phyloP scores from a whole-genome alignment of 2,329 filamentous ascomycete genomes.

The Arthrocladium fulminans region DNA sequence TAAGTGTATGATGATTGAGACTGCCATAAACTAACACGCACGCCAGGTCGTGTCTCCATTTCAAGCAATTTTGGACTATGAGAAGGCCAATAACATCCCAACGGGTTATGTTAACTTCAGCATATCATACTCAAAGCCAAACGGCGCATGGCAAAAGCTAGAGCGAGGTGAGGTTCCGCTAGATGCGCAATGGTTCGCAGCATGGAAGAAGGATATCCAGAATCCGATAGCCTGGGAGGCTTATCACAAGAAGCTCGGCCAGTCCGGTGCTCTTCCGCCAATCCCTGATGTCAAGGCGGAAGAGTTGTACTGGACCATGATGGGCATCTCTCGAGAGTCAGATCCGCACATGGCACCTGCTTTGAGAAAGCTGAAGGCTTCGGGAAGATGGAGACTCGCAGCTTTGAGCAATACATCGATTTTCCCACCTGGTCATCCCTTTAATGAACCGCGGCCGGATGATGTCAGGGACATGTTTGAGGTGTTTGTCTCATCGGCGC shows the following conservation, averaged over 20 bases:
- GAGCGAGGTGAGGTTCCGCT: conserved; percentile 75
- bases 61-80: conserved; percentile 87
- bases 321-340: conserved; percentile 58
- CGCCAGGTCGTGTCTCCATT: conserved; percentile 84
- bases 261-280: conserved; percentile 41
- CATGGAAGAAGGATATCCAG: conserved; percentile 67
- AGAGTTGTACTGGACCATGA: conserved; percentile 84
- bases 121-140: conserved; percentile 67
- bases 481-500: conserved; percentile 77
- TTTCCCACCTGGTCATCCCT: conserved; percentile 66
- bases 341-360: conserved; percentile 89
- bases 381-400: conserved; percentile 60
- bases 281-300: conserved; percentile 68
- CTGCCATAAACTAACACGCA: too few species aligned
- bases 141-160: conserved; percentile 79
- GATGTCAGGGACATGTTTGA: conserved; percentile 66
- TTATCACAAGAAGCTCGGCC: conserved; percentile 38
- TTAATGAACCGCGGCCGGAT: conserved; percentile 46
- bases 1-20: too few species aligned
- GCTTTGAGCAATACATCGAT: conserved; percentile 86
- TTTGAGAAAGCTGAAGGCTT: conserved; percentile 57
- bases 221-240: conserved; percentile 58
- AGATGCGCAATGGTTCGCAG: conserved; percentile 63
- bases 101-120: conserved; percentile 86
- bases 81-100: conserved; percentile 65